Evolutionary conservation across 176 grass and related monocot species (phyloP), one percentile per base, ranked within the genome.

Genomic region (Musa beccarii): DNA sequence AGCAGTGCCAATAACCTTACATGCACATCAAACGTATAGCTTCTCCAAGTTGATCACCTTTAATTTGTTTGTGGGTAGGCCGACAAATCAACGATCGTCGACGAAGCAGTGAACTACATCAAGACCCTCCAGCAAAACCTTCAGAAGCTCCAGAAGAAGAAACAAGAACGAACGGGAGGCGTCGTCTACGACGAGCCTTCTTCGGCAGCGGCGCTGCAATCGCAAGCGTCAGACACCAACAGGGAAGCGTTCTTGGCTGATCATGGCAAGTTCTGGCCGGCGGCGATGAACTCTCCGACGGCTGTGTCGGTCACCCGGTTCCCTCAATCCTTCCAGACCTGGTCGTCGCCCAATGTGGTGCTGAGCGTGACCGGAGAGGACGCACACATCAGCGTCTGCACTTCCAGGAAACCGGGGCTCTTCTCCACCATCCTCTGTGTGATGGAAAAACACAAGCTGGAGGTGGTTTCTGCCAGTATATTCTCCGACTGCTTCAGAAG

Each of bases 71-170:
- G 34, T 43, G 34, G 34, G 3, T 53, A 97, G 90, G 74, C 69
- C 2, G 88, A 93, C 72, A 97, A 93, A 65, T 69, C 80, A 0
- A 84, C 68, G 17, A 76, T 97, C 2, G 90, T 97, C 2, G 78
- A 67, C 53, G 82, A 91, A 61, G 80, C 90, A 0, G 81, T 97
- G 68, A 77, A 73, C 53, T 89, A 87, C 85, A 93, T 97, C 85
- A 84, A 69, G 69, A 76, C 3, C 19, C 82, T 97, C 7, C 75
- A 97, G 73, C 51, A 66, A 5, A 87, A 63, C 0, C 73, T 85
- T 8, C 34, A 69, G 53, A 43, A 66, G 16, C 76, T 97, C n/a
- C 52, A 89, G 81, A 85, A 82, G 49, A 73, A 71, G 4, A 92
- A 90, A 82, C 71, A 67, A 12, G 84, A 90, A 19, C 76, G 23